Evolutionary conservation across 2,329 filamentous ascomycete species (phyloP).

Genomic region (Ascochyta lentis): DNA sequence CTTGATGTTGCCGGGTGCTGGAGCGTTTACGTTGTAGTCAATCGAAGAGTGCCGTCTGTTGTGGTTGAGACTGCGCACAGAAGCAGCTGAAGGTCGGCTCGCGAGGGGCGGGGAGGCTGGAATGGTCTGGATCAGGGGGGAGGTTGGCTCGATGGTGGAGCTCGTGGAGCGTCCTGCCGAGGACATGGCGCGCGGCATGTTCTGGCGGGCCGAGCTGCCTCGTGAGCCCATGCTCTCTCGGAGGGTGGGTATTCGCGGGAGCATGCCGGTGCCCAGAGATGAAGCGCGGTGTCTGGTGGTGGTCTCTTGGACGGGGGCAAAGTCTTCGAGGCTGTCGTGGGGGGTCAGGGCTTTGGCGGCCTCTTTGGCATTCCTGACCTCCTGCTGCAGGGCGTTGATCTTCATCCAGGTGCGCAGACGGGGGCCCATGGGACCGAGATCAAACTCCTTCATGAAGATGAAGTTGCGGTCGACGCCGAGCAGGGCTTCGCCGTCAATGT

Average conservation of each 20-base stretch:
- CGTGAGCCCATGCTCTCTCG: slow-evolving; percentile 41
- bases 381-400: slow-evolving; percentile 88
- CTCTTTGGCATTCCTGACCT: slow-evolving; percentile 68
- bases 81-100: slow-evolving; percentile 76
- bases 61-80: slow-evolving; percentile 81
- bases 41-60: slow-evolving; percentile 87
- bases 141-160: slow-evolving; percentile 45
- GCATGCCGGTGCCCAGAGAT: slow-evolving; percentile 48
- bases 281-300: slow-evolving; percentile 55
- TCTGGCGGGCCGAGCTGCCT: slow-evolving; percentile 33
- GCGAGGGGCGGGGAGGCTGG: slow-evolving; percentile 51
- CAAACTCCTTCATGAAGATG: slow-evolving; percentile 93
- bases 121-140: slow-evolving; percentile 54
- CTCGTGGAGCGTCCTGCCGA: slow-evolving; percentile 40
- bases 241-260: slow-evolving; percentile 49
- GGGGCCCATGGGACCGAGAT: slow-evolving; percentile 87
- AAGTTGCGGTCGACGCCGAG: slow-evolving; percentile 95
- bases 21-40: slow-evolving; percentile 63
- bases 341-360: slow-evolving; percentile 45
- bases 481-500: slow-evolving; percentile 92
- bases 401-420: slow-evolving; percentile 96
- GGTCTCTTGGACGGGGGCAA: slow-evolving; percentile 45
- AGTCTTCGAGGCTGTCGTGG: slow-evolving; percentile 38
- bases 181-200: slow-evolving; percentile 42
- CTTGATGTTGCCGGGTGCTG: slow-evolving; percentile 35